Evolutionary conservation across 768 basidiomycete genomes (phyloP).

Genomic region (Sporobolomyces pararoseus): DNA sequence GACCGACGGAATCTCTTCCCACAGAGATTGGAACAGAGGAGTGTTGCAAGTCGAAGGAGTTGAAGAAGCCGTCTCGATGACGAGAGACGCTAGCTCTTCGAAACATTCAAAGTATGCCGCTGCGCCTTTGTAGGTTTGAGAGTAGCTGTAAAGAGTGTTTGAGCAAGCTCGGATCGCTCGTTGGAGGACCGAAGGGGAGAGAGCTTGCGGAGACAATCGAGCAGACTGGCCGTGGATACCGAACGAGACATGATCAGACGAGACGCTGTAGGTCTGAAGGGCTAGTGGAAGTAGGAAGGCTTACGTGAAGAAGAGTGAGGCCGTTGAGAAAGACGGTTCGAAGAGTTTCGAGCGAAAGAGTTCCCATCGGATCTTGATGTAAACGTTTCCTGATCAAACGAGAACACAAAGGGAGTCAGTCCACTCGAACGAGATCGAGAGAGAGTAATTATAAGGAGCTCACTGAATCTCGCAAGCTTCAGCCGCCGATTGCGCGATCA

Average conservation of each 20-base stretch:
- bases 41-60: not conserved
- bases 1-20: constrained; percentile 27
- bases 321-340: constrained; percentile 35
- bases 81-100: constrained; percentile 14
- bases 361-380: constrained; percentile 10
- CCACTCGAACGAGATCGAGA: no score
- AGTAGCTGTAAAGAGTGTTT: constrained; percentile 34
- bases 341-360: constrained; percentile 21
- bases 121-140: constrained; percentile 14
- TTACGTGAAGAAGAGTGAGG: constrained; percentile 33
- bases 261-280: not conserved
- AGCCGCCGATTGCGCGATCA: constrained; percentile 21
- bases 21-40: constrained; percentile 18
- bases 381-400: constrained; percentile 36
- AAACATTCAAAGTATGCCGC: constrained; percentile 27
- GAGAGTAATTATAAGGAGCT: not conserved
- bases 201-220: constrained; percentile 2
- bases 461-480: constrained; percentile 34
- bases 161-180: constrained; percentile 14
- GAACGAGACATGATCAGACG: not conserved
- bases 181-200: constrained; percentile 10
- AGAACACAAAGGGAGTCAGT: not conserved
- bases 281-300: no score
- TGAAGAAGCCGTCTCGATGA: constrained; percentile 7
- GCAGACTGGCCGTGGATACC: constrained; percentile 1